A percentile compares a stretch with the other conserved stretches of the same genome.
Conservation (phyloP, 768 basidiomycete species). For the Paxillus ammoniavirescens region DNA sequence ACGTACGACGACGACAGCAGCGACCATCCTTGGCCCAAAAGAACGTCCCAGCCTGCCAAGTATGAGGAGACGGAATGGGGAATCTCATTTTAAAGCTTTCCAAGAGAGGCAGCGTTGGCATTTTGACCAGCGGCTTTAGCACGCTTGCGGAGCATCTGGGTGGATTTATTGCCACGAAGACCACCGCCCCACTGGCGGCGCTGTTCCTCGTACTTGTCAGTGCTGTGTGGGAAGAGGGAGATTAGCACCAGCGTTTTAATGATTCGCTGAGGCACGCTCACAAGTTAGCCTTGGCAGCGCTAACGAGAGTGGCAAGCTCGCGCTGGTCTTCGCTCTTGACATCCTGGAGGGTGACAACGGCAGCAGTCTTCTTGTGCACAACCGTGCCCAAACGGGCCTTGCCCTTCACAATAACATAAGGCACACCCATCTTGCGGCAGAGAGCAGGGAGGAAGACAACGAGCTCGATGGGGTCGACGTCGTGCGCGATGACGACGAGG, state of each 20-base stretch:
- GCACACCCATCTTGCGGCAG: slow-evolving; percentile 99
- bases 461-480: slow-evolving; percentile 99
- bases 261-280: slow-evolving; percentile 39
- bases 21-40: background rate
- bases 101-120: slow-evolving; percentile 49
- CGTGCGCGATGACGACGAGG: slow-evolving; percentile 93
- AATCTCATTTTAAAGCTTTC: slow-evolving; percentile 55
- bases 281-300: slow-evolving; percentile 98
- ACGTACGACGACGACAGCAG: background rate
- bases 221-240: slow-evolving; percentile 38
- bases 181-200: slow-evolving; percentile 96
- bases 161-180: slow-evolving; percentile 90
- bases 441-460: slow-evolving; percentile 98
- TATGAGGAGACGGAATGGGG: background rate
- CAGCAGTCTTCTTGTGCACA: slow-evolving; percentile 97
- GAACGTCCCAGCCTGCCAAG: background rate
- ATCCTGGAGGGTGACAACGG: slow-evolving; percentile 88
- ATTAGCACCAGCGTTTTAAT: slow-evolving; percentile 2
- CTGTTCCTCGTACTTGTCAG: slow-evolving; percentile 91
- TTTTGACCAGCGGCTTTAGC: slow-evolving; percentile 86
- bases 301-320: slow-evolving; percentile 89
- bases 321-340: slow-evolving; percentile 93
- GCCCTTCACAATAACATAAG: slow-evolving; percentile 97
- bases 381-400: slow-evolving; percentile 98
- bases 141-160: slow-evolving; percentile 90